These are phyloP conservation scores for Picocystis salinarum DNA, from an alignment of 139 green algal species.

Conservation along the genomic window DNA sequence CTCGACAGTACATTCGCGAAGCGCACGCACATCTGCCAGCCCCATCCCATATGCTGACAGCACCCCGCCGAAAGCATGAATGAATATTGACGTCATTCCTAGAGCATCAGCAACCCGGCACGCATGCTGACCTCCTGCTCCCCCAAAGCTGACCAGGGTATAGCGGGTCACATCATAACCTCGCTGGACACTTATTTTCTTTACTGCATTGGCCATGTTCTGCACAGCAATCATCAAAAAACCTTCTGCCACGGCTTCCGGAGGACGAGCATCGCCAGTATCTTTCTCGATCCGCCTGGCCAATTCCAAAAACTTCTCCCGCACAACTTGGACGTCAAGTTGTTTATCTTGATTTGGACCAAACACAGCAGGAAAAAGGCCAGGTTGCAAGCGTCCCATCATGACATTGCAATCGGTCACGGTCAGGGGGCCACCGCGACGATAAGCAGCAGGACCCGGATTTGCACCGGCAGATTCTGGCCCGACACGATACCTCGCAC, in stretches of 20 bases:
- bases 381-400: constrained; percentile 1
- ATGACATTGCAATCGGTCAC: constrained; percentile 12
- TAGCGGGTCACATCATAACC: constrained; percentile 11
- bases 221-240: constrained; percentile 11
- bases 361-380: constrained; percentile 8
- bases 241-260: constrained; percentile 1
- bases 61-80: constrained; percentile 6
- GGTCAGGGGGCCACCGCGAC: constrained; percentile 5
- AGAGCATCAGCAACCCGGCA: constrained; percentile 10
- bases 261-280: constrained; percentile 1
- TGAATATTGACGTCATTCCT: constrained; percentile 4
- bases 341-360: constrained; percentile 11
- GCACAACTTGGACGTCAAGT: constrained; percentile 16
- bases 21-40: constrained; percentile 3
- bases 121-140: constrained; percentile 10
- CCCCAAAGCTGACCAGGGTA: constrained; percentile 7
- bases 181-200: constrained; percentile 10
- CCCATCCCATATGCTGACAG: constrained; percentile 11
- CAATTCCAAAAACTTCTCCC: constrained; percentile 10
- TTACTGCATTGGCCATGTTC: constrained; percentile 13
- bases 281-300: background rate
- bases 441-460: constrained; percentile 4
- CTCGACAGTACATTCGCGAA: constrained; percentile 1
- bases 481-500: constrained; percentile 4
- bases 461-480: constrained; percentile 5